These are phyloP conservation scores for Coriaria nepalensis DNA, from an alignment of 306 rosid genomes.

Conservation along the genomic window DNA sequence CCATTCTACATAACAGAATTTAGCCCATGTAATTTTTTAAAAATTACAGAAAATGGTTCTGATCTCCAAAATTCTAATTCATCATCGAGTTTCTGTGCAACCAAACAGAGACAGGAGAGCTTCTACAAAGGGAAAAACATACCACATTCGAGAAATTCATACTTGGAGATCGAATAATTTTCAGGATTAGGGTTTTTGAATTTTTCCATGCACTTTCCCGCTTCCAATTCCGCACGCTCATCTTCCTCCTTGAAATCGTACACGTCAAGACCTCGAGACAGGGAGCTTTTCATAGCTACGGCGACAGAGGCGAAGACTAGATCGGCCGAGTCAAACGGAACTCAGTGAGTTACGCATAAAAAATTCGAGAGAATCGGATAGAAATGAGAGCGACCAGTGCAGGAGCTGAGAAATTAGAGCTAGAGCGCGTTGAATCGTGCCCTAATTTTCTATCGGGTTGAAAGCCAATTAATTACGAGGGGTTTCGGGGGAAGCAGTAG, in stretches of 20 bases:
- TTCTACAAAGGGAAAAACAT: constrained; percentile 2
- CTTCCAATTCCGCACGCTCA: constrained; percentile 19
- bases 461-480: background rate
- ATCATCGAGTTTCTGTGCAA: background rate
- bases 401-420: background rate
- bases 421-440: constrained; percentile 10
- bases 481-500: constrained; percentile 3
- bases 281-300: constrained; percentile 35
- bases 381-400: background rate
- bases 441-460: constrained; percentile 5
- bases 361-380: constrained; percentile 17
- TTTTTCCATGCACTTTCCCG: constrained; percentile 15
- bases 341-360: constrained; percentile 1
- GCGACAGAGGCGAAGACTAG: constrained; percentile 13
- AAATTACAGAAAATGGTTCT: background rate
- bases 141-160: constrained; percentile 35
- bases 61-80: background rate
- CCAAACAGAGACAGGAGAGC: constrained; percentile 6
- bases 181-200: constrained; percentile 28
- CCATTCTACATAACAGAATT: no score
- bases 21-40: no score
- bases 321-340: constrained; percentile 9
- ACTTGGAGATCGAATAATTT: constrained; percentile 12
- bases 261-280: constrained; percentile 33
- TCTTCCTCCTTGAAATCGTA: constrained; percentile 58